Base-by-base conservation (phyloP, 352 stramenopile species). In the Phytophthora citricola region DNA sequence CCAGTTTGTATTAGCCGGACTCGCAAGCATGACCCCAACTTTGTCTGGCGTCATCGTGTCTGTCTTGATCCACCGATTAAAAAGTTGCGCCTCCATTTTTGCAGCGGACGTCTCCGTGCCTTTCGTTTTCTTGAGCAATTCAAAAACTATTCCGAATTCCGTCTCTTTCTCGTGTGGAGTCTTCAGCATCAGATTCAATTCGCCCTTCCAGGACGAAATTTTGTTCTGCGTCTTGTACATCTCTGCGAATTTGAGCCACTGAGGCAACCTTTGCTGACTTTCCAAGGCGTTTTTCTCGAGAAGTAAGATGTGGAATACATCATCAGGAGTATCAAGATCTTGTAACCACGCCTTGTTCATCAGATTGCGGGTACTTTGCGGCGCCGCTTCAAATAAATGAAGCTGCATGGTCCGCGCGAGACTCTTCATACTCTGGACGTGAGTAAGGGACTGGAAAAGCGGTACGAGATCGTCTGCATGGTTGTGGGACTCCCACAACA, bases 291-390 rank as follows among this genome's bases (percentile, higher is more conserved):
- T 22, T 20, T 41, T 32, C 26, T n/a, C 27, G 3, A 53, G 29
- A n/a, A n/a, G 47, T 53, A 53, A n/a, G 3, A 20, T 53, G 47
- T 8, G 38, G 29, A 53, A 53, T 3, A 53, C 47, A 12, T 53
- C 47, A 3, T n/a, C n/a, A 6, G 47, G 47, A 1, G 47, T 40
- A 17, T 41, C 47, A 0, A 29, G 15, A 9, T 3, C 47, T 9
- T 29, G 22, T 8, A 53, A 40, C 27, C 47, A 41, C 27, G 8
- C 47, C 0, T n/a, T 53, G 29, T 53, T 53, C 47, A 53, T 53
- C 27, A 41, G 1, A 8, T 29, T 27, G 47, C 29, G 27, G 7
- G 3, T 41, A 20, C 8, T 27, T 39, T 52, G 14, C 2, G 15
- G 0, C 3, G 17, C 5, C 6, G 7, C 14, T n/a, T 41, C 8